phyloP scores from a whole-genome alignment of 805 yeast species.

The Lipomyces yamadae region DNA sequence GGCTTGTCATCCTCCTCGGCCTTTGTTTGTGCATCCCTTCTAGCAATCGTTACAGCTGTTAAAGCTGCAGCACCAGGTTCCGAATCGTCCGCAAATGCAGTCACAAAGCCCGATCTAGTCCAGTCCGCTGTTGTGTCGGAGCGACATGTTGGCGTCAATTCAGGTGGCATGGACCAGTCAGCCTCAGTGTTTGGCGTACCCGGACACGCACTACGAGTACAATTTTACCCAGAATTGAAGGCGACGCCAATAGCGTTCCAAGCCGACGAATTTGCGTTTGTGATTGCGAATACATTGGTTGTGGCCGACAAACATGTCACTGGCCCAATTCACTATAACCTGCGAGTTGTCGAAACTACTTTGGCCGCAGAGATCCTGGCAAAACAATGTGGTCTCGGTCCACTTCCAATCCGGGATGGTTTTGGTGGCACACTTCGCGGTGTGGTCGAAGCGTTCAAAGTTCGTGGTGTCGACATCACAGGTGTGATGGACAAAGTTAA shows the following conservation, averaged over 20 bases:
- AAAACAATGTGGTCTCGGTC: conserved; percentile 55
- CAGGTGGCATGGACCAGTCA: conserved; percentile 82
- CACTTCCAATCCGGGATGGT: conserved; percentile 47
- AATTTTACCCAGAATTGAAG: conserved; percentile 61
- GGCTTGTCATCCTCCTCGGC: conserved; percentile 77
- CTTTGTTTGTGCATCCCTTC: conserved; percentile 65
- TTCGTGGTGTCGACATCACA: conserved; percentile 52
- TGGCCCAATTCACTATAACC: conserved; percentile 69
- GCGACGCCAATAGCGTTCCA: conserved; percentile 59
- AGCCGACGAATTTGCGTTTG: conserved; percentile 55
- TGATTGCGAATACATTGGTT: conserved; percentile 67
- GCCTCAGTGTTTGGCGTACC: conserved; percentile 69
- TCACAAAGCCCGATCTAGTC: conserved; percentile 60
- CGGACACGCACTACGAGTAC: conserved; percentile 62
- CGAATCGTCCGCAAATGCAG: conserved; percentile 25
- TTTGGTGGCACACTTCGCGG: conserved; percentile 65
- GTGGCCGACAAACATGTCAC: conserved; percentile 70
- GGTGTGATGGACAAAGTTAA: conserved; percentile 53
- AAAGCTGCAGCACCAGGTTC: conserved; percentile 40
- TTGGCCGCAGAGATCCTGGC: conserved; percentile 69
- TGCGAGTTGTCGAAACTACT: conserved; percentile 73
- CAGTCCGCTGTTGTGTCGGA: conserved; percentile 67
- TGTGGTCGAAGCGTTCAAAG: conserved; percentile 58
- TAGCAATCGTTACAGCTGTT: conserved; percentile 60
- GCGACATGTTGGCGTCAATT: conserved; percentile 73